Evolutionary conservation across 2,329 filamentous ascomycete species (phyloP).

Genomic region (Paramyrothecium sp.): DNA sequence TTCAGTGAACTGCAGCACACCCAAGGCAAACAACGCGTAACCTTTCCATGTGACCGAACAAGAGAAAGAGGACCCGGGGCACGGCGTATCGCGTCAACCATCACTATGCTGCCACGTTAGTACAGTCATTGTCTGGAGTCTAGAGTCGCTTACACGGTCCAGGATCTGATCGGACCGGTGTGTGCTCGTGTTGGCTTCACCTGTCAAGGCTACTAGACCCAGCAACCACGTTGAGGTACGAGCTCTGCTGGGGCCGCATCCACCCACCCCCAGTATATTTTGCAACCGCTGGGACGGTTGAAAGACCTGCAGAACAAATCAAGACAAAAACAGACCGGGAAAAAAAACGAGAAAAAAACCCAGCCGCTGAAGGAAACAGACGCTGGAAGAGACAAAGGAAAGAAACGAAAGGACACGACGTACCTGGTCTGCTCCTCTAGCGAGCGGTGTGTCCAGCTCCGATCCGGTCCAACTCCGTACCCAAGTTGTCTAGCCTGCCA

Average conservation of each 20-base stretch:
- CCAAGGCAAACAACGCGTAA: no score
- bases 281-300: neutral
- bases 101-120: no score
- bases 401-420: neutral
- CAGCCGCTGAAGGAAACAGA: neutral
- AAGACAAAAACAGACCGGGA: neutral
- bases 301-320: neutral
- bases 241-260: slow-evolving; percentile 4
- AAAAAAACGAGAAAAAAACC: neutral
- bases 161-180: no score
- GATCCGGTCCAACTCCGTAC: neutral
- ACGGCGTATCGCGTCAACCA: no score
- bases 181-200: slow-evolving; percentile 8
- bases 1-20: no score
- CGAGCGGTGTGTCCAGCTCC: neutral
- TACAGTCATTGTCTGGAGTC: no score
- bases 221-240: slow-evolving; percentile 9
- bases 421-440: neutral
- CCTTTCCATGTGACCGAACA: no score
- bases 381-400: neutral
- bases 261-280: neutral
- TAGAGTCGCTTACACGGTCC: no score
- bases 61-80: no score
- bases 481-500: neutral
- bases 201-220: slow-evolving; percentile 6